A percentile compares a stretch with the other conserved stretches of the same genome.
Evolutionary conservation across 2,329 filamentous ascomycete species (phyloP).

Genomic region (Calonectria pseudoreteaudii): DNA sequence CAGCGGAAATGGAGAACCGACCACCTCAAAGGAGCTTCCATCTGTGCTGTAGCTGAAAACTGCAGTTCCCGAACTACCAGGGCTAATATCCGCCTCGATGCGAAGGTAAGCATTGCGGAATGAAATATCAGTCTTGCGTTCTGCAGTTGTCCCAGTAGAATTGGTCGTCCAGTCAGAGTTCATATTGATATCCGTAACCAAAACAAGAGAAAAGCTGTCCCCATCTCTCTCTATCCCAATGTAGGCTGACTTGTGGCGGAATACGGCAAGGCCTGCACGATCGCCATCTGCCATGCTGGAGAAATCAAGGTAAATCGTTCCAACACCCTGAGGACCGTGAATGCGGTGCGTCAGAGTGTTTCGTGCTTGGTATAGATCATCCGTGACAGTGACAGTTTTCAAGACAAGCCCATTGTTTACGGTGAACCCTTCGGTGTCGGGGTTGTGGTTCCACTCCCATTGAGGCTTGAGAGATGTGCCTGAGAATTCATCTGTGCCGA

Average conservation of each 20-base stretch:
- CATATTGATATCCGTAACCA: background rate
- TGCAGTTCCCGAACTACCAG: background rate
- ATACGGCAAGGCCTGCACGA: constrained; percentile 62
- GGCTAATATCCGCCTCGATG: background rate
- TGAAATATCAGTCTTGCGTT: background rate
- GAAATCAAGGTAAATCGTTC: constrained; percentile 63
- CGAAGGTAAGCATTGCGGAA: background rate
- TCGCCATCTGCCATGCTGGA: constrained; percentile 63
- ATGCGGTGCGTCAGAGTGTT: constrained; percentile 63
- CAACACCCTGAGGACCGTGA: constrained; percentile 57
- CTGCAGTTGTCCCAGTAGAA: background rate
- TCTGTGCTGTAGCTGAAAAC: background rate
- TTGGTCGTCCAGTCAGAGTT: background rate
- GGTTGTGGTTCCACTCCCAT: constrained; percentile 75
- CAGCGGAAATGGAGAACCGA: background rate
- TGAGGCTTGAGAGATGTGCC: constrained; percentile 54
- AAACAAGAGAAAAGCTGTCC: background rate
- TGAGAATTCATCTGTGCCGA: constrained; percentile 56
- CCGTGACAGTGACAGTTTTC: constrained; percentile 62
- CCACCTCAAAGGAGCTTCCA: background rate
- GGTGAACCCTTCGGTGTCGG: constrained; percentile 59
- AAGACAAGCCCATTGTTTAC: constrained; percentile 60
- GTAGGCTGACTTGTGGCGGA: constrained; percentile 65
- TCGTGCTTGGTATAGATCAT: constrained; percentile 60
- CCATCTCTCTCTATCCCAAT: constrained; percentile 56